Percentiles rank a stretch among this genome's conserved stretches.
Evolutionary conservation across 257 asterid genomes (phyloP).

Genomic region (Penstemon davidsonii): DNA sequence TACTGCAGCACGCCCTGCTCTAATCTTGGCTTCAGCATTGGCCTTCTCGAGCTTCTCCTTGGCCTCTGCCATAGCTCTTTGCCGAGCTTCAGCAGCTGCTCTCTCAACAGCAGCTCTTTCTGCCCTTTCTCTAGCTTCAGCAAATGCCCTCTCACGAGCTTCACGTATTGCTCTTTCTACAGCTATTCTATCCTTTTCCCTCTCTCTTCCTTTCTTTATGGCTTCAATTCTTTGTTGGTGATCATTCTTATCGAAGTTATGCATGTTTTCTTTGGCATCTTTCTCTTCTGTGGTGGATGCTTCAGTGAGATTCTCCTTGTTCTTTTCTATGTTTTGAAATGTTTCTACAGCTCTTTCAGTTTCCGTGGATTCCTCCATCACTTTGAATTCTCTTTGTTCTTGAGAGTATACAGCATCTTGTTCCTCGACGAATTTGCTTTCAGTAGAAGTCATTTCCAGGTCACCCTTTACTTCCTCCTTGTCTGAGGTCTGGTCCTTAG

Average conservation of each 20-base stretch:
- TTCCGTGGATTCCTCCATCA: slow-evolving; percentile 36
- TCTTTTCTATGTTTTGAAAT: slow-evolving; percentile 34
- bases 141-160: slow-evolving; percentile 97
- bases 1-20: slow-evolving; percentile 95
- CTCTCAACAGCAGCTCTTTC: slow-evolving; percentile 88
- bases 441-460: slow-evolving; percentile 30
- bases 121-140: slow-evolving; percentile 92
- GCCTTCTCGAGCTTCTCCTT: slow-evolving; percentile 64
- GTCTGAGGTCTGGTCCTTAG: slow-evolving; percentile 26
- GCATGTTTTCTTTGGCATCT: slow-evolving; percentile 42
- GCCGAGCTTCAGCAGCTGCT: slow-evolving; percentile 80
- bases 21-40: slow-evolving; percentile 67
- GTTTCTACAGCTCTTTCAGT: slow-evolving; percentile 36
- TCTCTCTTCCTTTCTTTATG: slow-evolving; percentile 66
- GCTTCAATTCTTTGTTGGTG: slow-evolving; percentile 57
- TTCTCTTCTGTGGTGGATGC: slow-evolving; percentile 31
- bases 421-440: slow-evolving; percentile 34
- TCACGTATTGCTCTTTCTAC: slow-evolving; percentile 94
- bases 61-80: slow-evolving; percentile 68
- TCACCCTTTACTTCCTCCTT: slow-evolving; percentile 38
- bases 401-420: slow-evolving; percentile 28
- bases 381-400: slow-evolving; percentile 29
- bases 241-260: slow-evolving; percentile 39
- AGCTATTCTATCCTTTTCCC: slow-evolving; percentile 72
- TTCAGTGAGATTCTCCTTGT: slow-evolving; percentile 34